These are phyloP conservation scores for Pichia terricola DNA, from an alignment of 1,139 yeast genomes.

Conservation along the genomic window DNA sequence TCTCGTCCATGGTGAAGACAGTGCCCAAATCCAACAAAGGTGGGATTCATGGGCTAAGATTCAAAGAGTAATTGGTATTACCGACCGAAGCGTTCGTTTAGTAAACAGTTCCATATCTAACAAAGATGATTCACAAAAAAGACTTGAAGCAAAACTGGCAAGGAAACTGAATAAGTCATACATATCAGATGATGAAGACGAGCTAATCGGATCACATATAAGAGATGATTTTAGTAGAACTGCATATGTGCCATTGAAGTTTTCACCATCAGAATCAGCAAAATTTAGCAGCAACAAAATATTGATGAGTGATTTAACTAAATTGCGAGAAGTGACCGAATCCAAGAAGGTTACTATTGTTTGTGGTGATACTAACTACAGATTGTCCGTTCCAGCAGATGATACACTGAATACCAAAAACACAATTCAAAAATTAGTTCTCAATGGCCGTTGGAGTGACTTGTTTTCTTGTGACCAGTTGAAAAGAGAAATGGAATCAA, in stretches of 20 bases:
- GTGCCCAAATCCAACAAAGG: constrained; percentile 32
- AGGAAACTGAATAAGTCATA: not conserved
- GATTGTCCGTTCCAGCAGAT: constrained; percentile 27
- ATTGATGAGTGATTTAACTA: constrained; percentile 6
- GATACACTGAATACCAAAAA: constrained; percentile 9
- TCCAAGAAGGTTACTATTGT: constrained; percentile 31
- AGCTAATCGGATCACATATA: not conserved
- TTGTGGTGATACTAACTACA: constrained; percentile 70
- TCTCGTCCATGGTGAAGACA: constrained; percentile 62
- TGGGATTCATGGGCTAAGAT: constrained; percentile 37
- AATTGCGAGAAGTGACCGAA: constrained; percentile 6
- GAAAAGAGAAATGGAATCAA: constrained; percentile 39
- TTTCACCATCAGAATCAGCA: constrained; percentile 29
- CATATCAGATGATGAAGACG: constrained; percentile 1
- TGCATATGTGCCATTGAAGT: constrained; percentile 3
- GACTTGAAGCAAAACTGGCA: constrained; percentile 5
- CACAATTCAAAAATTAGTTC: constrained; percentile 5
- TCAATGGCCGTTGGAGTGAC: constrained; percentile 26
- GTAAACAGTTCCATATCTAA: not conserved
- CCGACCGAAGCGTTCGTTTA: constrained; percentile 26
- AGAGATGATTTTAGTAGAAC: constrained; percentile 5
- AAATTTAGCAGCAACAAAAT: constrained; percentile 28
- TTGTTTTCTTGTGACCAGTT: constrained; percentile 54
- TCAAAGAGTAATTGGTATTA: constrained; percentile 38
- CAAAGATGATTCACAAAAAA: constrained; percentile 3